phyloP scores from a whole-genome alignment of 2,329 filamentous ascomycete species.

The Berkeleyomyces rouxiae region DNA sequence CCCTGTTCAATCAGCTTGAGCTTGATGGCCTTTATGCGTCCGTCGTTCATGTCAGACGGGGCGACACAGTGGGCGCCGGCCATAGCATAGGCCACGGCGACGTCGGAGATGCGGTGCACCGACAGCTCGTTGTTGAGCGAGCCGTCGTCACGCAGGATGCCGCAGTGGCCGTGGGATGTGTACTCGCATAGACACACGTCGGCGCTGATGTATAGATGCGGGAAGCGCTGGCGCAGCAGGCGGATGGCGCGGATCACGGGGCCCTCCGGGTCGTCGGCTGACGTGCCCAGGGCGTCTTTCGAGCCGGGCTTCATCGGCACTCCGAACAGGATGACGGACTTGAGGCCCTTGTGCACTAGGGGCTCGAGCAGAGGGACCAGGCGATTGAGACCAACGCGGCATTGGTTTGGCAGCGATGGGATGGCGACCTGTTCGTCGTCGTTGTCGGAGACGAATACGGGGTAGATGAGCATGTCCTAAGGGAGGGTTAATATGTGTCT shows the following conservation, averaged over 20 bases:
- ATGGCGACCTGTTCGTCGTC: conserved; percentile 85
- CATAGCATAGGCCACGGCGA: conserved; percentile 93
- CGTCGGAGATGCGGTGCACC: conserved; percentile 86
- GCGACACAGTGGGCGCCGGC: conserved; percentile 94
- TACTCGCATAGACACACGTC: conserved; percentile 99
- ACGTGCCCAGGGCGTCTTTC: conserved; percentile 83
- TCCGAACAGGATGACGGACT: conserved; percentile 88
- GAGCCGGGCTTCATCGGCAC: conserved; percentile 65
- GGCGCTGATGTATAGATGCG: conserved; percentile 74
- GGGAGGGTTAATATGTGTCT: background rate
- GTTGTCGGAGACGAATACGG: conserved; percentile 87
- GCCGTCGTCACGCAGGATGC: conserved; percentile 84
- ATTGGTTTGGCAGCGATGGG: conserved; percentile 77
- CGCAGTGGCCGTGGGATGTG: conserved; percentile 93
- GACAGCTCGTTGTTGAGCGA: conserved; percentile 84
- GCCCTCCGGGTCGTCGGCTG: conserved; percentile 81
- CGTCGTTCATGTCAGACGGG: conserved; percentile 98
- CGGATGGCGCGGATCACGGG: conserved; percentile 81
- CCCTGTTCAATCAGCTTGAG: conserved; percentile 91
- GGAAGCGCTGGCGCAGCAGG: conserved; percentile 69
- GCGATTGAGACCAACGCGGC: conserved; percentile 75
- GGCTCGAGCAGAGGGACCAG: conserved; percentile 71
- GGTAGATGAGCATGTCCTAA: conserved; percentile 96
- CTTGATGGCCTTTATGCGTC: conserved; percentile 92
- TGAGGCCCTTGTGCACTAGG: conserved; percentile 74